These are phyloP conservation scores for Forsythia viridissima DNA, from an alignment of 257 asterid species.

Conservation along the genomic window DNA sequence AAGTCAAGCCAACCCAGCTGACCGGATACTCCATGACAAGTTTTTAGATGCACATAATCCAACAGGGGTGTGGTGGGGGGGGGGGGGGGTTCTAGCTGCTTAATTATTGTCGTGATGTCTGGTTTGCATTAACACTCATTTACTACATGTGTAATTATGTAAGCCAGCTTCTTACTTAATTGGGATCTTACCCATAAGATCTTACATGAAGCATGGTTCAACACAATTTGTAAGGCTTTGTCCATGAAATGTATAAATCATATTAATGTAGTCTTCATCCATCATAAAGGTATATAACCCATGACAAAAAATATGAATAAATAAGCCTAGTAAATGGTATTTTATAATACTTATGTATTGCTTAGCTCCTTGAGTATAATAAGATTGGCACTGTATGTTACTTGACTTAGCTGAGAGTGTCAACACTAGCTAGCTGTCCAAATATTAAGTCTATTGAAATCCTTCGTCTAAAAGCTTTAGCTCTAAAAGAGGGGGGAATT, in stretches of 20 bases:
- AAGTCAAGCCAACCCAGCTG: neutral
- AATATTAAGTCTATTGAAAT: neutral
- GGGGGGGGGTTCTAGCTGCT: neutral
- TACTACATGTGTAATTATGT: neutral
- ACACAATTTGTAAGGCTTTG: neutral
- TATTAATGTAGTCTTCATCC: neutral
- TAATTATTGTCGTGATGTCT: neutral
- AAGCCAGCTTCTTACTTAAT: neutral
- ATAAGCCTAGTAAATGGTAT: neutral
- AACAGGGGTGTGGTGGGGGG: neutral
- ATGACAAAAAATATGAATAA: neutral
- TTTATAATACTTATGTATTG: neutral
- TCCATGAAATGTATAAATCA: neutral
- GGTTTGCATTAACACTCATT: neutral
- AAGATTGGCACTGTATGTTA: neutral
- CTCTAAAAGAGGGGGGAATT: neutral
- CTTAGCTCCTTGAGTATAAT: neutral
- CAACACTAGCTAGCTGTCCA: neutral
- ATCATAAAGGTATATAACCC: neutral
- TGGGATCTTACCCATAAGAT: neutral
- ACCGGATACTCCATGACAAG: neutral
- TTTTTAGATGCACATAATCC: neutral
- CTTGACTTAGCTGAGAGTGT: neutral
- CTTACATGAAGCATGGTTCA: neutral
- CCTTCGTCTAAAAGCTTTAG: neutral